Conservation (phyloP, 2,329 filamentous ascomycete species). For the Hansfordia pulvinata region DNA sequence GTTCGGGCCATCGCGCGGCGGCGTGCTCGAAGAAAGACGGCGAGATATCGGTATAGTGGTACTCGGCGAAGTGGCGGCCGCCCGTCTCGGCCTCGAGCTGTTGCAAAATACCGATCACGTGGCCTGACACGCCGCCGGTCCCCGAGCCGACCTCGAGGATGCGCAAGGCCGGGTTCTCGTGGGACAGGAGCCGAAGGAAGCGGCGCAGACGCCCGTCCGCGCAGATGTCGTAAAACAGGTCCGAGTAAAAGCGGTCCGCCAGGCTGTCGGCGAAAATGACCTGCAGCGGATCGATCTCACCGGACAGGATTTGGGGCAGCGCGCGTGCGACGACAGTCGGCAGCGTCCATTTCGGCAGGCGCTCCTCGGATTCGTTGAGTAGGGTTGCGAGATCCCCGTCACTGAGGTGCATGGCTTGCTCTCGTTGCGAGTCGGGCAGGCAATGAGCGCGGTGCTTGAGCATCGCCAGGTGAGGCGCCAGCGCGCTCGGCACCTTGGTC, state of each 20-base stretch:
- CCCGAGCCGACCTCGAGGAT: slow-evolving; percentile 7
- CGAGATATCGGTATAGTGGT: slow-evolving; percentile 7
- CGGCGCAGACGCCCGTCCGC: slow-evolving; percentile 7
- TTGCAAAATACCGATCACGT: slow-evolving; percentile 1
- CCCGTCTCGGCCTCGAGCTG: neutral
- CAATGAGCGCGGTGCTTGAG: slow-evolving; percentile 14
- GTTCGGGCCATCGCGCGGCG: slow-evolving; percentile 3
- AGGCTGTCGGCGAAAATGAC: slow-evolving; percentile 21
- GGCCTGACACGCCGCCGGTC: slow-evolving; percentile 3
- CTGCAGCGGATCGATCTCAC: slow-evolving; percentile 18
- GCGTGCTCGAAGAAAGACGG: slow-evolving; percentile 6
- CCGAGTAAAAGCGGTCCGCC: slow-evolving; percentile 20
- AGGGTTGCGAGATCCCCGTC: slow-evolving; percentile 12
- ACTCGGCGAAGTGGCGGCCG: slow-evolving; percentile 1
- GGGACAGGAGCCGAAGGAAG: slow-evolving; percentile 3
- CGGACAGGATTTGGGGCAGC: slow-evolving; percentile 16
- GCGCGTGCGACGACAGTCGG: slow-evolving; percentile 15
- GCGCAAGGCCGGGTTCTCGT: slow-evolving; percentile 3
- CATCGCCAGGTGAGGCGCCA: slow-evolving; percentile 16
- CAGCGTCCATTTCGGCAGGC: slow-evolving; percentile 17
- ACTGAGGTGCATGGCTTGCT: slow-evolving; percentile 9
- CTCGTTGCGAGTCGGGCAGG: slow-evolving; percentile 5
- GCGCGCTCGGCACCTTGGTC: slow-evolving; percentile 6
- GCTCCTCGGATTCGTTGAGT: slow-evolving; percentile 12
- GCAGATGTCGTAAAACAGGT: slow-evolving; percentile 15